These are phyloP conservation scores for Fusarium multiceps DNA, from an alignment of 2,329 filamentous ascomycete species.

Conservation along the genomic window DNA sequence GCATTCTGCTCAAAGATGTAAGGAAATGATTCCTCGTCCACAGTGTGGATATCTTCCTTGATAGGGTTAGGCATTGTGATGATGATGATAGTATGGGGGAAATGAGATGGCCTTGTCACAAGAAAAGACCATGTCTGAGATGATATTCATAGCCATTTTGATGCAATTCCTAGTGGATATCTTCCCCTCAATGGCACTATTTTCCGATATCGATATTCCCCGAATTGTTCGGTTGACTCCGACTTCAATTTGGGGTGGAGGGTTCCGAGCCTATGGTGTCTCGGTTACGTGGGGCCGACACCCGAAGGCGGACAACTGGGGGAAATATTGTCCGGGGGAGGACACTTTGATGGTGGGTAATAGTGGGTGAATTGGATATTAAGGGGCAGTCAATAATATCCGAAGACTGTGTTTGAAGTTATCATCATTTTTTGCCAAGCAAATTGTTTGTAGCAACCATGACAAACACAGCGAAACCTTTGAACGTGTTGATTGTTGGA, in stretches of 20 bases:
- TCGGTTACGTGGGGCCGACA: conserved; percentile 31
- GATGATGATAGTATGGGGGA: neutral
- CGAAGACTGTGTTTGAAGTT: neutral
- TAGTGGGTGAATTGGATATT: neutral
- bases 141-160: conserved; percentile 8
- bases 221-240: conserved; percentile 5
- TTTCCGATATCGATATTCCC: neutral
- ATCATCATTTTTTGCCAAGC: neutral
- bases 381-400: neutral
- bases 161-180: neutral
- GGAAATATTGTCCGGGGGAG: neutral
- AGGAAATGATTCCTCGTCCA: conserved; percentile 42
- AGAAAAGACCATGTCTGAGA: neutral
- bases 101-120: neutral
- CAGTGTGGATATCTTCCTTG: conserved; percentile 42
- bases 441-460: neutral
- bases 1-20: conserved; percentile 36
- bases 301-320: conserved; percentile 23
- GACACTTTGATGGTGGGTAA: neutral
- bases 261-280: conserved; percentile 18
- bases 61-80: conserved; percentile 47
- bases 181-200: conserved; percentile 6
- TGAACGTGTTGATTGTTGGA: conserved; percentile 39
- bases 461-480: neutral
- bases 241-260: conserved; percentile 10